phyloP scores from a whole-genome alignment of 192 early-diverging fungal genomes.

The Thamnidium elegans region DNA sequence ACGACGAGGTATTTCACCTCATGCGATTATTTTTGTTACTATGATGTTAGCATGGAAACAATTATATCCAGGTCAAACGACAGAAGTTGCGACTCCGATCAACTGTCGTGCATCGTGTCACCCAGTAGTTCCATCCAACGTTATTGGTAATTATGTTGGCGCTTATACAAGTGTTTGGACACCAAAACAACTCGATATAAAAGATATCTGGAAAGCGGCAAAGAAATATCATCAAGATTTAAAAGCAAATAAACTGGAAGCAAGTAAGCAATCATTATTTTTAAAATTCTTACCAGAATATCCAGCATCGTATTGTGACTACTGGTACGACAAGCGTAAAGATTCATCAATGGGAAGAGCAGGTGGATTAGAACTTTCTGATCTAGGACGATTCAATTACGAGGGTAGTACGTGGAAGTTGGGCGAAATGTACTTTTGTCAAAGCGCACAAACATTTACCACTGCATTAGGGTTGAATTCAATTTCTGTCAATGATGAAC shows the following conservation, averaged over 20 bases:
- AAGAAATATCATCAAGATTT: conserved; percentile 21
- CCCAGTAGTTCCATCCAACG: conserved; percentile 2
- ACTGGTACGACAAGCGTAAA: conserved; percentile 14
- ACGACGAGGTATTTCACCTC: conserved; percentile 8
- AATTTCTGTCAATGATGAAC: conserved; percentile 4
- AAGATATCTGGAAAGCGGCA: conserved; percentile 18
- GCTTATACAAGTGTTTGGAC: conserved; percentile 9
- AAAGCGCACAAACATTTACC: conserved; percentile 26
- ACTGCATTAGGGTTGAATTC: conserved; percentile 15
- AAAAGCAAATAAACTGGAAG: conserved; percentile 2
- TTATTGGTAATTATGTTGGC: conserved; percentile 35
- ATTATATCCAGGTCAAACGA: conserved; percentile 2
- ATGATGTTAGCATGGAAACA: conserved; percentile 16
- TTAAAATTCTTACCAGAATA: conserved; percentile 17
- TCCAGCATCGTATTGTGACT: conserved; percentile 23
- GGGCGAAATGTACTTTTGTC: conserved; percentile 21
- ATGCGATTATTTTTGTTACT: not conserved
- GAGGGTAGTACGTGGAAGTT: conserved; percentile 4
- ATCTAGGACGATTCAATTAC: conserved; percentile 22
- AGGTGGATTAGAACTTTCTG: conserved; percentile 34
- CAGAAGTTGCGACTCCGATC: conserved; percentile 17
- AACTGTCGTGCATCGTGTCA: conserved; percentile 28
- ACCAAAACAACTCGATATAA: not conserved
- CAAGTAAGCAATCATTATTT: not conserved
- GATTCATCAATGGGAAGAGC: conserved; percentile 23